Evolutionary conservation across 108 stramenopile genomes (phyloP).

Genomic region (Nannochloropsis gaditana): DNA sequence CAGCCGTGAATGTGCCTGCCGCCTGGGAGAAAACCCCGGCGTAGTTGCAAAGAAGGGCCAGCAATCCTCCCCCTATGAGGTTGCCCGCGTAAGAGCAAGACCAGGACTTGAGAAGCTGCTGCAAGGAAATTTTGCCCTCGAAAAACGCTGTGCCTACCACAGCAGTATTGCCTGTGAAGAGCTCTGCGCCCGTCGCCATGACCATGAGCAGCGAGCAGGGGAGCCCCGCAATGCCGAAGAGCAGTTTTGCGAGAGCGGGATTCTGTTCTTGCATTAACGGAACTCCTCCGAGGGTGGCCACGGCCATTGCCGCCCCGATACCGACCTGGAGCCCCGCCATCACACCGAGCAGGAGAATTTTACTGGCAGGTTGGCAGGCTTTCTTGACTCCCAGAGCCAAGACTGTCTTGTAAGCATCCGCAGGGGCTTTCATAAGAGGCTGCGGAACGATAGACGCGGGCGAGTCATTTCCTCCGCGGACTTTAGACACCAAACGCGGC

Average conservation of each 20-base stretch:
- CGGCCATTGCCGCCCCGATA: conserved; percentile 3
- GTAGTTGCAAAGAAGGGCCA: not conserved
- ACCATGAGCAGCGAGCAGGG: not conserved
- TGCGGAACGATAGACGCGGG: not conserved
- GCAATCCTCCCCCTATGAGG: conserved; percentile 35
- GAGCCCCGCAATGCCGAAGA: conserved; percentile 3
- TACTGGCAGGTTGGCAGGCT: not conserved
- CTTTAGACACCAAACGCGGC: not conserved
- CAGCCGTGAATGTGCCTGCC: not conserved
- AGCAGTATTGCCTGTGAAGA: conserved; percentile 51
- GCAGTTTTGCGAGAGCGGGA: not conserved
- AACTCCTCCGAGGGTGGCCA: conserved; percentile 1
- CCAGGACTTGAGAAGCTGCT: conserved; percentile 44
- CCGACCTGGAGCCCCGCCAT: conserved; percentile 2
- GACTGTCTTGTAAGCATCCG: conserved; percentile 11
- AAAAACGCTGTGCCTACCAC: conserved; percentile 33
- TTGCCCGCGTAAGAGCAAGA: conserved; percentile 43
- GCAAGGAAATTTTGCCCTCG: conserved; percentile 32
- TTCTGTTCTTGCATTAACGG: conserved; percentile 1
- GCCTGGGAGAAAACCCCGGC: conserved; percentile 14
- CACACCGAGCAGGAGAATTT: not conserved
- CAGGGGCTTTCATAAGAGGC: conserved; percentile 19
- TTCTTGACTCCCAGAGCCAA: not conserved
- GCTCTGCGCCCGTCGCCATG: conserved; percentile 29
- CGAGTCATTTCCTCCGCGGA: conserved; percentile 19